phyloP scores from a whole-genome alignment of 2,329 filamentous ascomycete species.

The Clonostachys chloroleuca region DNA sequence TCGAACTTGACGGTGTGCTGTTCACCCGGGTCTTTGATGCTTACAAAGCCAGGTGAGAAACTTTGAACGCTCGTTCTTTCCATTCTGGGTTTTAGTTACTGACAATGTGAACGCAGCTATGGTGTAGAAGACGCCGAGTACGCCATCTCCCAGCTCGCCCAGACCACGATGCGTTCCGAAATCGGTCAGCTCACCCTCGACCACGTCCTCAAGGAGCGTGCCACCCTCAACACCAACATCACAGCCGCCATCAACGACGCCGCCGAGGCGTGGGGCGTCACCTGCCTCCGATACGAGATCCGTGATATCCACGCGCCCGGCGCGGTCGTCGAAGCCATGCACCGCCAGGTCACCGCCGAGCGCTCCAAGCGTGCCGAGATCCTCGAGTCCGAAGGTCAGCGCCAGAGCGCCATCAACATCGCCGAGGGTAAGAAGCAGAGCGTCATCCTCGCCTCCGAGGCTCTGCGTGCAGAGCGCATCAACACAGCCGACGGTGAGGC shows the following conservation, averaged over 20 bases:
- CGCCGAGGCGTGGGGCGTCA: constrained; percentile 93
- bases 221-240: constrained; percentile 94
- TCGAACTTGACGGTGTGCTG: constrained; percentile 92
- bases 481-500: constrained; percentile 91
- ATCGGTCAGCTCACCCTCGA: constrained; percentile 96
- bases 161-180: constrained; percentile 98
- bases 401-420: constrained; percentile 97
- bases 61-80: background rate
- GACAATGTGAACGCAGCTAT: constrained; percentile 57
- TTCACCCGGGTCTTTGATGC: constrained; percentile 97
- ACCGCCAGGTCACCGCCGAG: constrained; percentile 95
- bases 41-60: constrained; percentile 83
- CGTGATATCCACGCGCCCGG: constrained; percentile 95
- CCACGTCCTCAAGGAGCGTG: constrained; percentile 95
- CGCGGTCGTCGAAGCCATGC: constrained; percentile 94
- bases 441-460: constrained; percentile 93
- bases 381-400: constrained; percentile 91
- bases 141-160: constrained; percentile 94
- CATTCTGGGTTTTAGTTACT: background rate
- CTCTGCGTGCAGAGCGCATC: constrained; percentile 83
- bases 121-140: constrained; percentile 98
- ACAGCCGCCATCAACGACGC: constrained; percentile 99
- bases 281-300: constrained; percentile 95
- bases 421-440: constrained; percentile 96
- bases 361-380: constrained; percentile 97